phyloP scores from a whole-genome alignment of 495 filamentous ascomycete genomes.

The Annulohypoxylon moriforme region DNA sequence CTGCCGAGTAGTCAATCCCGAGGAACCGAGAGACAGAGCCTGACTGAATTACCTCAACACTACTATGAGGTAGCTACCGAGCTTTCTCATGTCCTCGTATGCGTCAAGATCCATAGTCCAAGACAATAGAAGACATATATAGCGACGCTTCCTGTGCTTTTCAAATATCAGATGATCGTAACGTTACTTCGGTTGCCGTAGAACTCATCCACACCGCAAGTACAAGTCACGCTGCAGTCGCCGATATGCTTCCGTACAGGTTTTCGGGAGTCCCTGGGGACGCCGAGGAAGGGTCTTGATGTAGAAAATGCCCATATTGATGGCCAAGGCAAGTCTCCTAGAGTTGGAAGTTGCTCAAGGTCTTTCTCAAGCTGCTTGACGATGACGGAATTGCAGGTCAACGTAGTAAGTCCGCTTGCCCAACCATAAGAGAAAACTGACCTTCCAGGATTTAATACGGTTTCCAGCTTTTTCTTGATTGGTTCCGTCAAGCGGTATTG shows the following conservation, averaged over 20 bases:
- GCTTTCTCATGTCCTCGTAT: constrained; percentile 4
- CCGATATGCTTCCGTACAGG: constrained; percentile 44
- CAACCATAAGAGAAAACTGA: constrained; percentile 50
- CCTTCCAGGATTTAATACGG: constrained; percentile 41
- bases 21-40: constrained; percentile 33
- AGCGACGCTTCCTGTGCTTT: neutral
- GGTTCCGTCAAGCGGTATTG: constrained; percentile 18
- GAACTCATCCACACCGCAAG: constrained; percentile 42
- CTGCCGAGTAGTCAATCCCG: constrained; percentile 32
- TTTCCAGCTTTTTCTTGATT: constrained; percentile 31
- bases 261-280: constrained; percentile 35
- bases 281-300: constrained; percentile 46
- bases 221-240: constrained; percentile 40
- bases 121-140: neutral
- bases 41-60: constrained; percentile 12
- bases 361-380: constrained; percentile 48
- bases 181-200: constrained; percentile 36
- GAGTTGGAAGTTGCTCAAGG: constrained; percentile 38
- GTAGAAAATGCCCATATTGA: constrained; percentile 48
- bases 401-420: constrained; percentile 44
- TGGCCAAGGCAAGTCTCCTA: constrained; percentile 38
- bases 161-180: constrained; percentile 27
- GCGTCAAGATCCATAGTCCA: neutral
- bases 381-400: constrained; percentile 48
- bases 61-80: constrained; percentile 16